Base-by-base conservation (phyloP, 2,329 filamentous ascomycete genomes). In the Ceratocystis cubensis region DNA sequence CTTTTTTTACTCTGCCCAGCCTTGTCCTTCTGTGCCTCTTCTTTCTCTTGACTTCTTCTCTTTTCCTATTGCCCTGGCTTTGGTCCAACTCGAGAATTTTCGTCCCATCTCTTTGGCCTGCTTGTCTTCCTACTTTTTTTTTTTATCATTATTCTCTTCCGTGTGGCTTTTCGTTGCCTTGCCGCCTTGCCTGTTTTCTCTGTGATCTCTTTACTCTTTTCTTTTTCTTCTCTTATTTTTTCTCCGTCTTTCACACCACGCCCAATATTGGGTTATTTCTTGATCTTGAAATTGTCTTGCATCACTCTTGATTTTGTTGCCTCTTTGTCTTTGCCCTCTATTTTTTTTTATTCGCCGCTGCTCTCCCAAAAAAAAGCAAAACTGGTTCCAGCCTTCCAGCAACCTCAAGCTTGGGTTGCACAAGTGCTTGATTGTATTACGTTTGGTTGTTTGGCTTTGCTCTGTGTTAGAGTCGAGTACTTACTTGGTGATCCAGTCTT, bases 101-200 rank as follows among this genome's bases (percentile, higher is more conserved):
- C 56, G 33, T 59, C 56, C 56, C 56, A 59, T 59, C 56, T 59
- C 33, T 53, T 53, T 53, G 48, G 48, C 48, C 15, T 28, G 48
- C 8, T 20, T 20, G 8, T 20, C n/a, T 50, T 33, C n/a, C 10
- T 20, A 10, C 13, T 20, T 61, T 20, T 33, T 61, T 61, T 20
- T 2, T 1, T 25, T 28, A 28, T 22, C 20, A 22, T 33, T 33
- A 33, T 48, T 28, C 8, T 25, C 44, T 41, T 41, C 33, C 25
- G 41, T 45, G 56, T 62, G 28, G 56, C 20, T 25, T n/a, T 28
- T 37, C 56, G 56, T 20, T 59, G 28, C 56, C 56, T 59, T 57
- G 53, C 28, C 53, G 53, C 53, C 53, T 57, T 59, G 56, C 56
- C 56, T 59, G 56, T 59, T 59, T 44, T 62, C 37, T 45, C 61